Base-by-base conservation (phyloP, 345 rosid genomes). In the Punica granatum region DNA sequence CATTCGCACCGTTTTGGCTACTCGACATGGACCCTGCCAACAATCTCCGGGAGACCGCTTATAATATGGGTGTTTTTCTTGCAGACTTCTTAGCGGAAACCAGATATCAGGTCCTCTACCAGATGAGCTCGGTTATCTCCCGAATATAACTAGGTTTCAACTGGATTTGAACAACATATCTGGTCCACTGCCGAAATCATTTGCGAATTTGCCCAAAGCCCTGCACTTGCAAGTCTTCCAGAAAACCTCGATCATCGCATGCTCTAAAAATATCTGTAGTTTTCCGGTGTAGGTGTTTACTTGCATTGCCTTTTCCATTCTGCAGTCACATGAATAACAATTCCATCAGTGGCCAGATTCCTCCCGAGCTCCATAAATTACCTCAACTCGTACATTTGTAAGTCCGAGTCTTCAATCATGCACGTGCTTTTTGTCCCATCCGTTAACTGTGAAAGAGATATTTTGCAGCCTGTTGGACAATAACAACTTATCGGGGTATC, bases 261-360 rank as follows among this genome's bases (percentile, higher is more conserved):
- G 34, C 26, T 39, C 23, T n/a, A 28, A 15, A 44, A 1, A 19
- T 56, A 58, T 64, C 28, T 21, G 62, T 70, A 31, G 30, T 5
- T 64, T 63, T 23, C 30, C 2, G n/a, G 19, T 15, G 30, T 48
- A 26, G 25, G 12, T 54, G 42, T 59, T 66, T 13, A 39, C 65
- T 66, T 58, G 48, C 46, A 53, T 48, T 61, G 64, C 30, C 31
- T 60, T 51, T 68, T 59, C 73, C 56, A 32, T 71, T 78, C 69
- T 79, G 70, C 84, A 94, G 99, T 87, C 99, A 94, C 81, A 88
- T 94, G 99, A 89, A 85, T 75, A 91, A 94, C 85, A 94, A 94
- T 79, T 91, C 95, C 48, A 82, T 94, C 43, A 94, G 96, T 36
- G 99, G 99, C 21, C 90, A 82, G 80, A 89, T 94, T 70, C 99